These are phyloP conservation scores for Hirsutella rhossiliensis DNA, from an alignment of 2,329 filamentous ascomycete genomes.

Conservation along the genomic window DNA sequence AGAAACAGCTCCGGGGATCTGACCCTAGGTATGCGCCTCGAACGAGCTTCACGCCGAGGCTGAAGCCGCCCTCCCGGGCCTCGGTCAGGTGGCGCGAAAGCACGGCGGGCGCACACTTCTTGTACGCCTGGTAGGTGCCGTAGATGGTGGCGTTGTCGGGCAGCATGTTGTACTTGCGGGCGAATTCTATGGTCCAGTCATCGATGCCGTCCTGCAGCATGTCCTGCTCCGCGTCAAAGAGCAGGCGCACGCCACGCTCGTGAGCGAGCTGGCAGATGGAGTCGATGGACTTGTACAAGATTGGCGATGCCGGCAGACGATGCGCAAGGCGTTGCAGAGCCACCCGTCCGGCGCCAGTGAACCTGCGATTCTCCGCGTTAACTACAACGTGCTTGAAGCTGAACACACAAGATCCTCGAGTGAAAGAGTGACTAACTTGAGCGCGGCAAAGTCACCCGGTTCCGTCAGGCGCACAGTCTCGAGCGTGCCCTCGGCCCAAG, in stretches of 20 bases:
- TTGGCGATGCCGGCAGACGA: slow-evolving; percentile 47
- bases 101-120: slow-evolving; percentile 47
- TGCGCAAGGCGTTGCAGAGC: slow-evolving; percentile 56
- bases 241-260: slow-evolving; percentile 55
- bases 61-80: slow-evolving; percentile 49
- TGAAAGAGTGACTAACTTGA: slow-evolving; percentile 34
- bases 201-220: slow-evolving; percentile 70
- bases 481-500: slow-evolving; percentile 64
- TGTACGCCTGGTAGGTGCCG: slow-evolving; percentile 68
- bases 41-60: slow-evolving; percentile 63
- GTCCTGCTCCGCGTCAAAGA: slow-evolving; percentile 81
- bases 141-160: slow-evolving; percentile 60
- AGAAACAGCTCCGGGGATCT: slow-evolving; percentile 58
- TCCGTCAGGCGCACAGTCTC: slow-evolving; percentile 59
- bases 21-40: slow-evolving; percentile 62
- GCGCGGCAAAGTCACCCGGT: slow-evolving; percentile 49
- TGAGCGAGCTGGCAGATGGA: slow-evolving; percentile 63
- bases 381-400: neutral
- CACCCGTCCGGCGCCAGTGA: slow-evolving; percentile 70
- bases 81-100: slow-evolving; percentile 47
- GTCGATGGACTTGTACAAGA: slow-evolving; percentile 58
- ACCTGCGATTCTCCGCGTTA: slow-evolving; percentile 26
- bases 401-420: no score
- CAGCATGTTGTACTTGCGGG: slow-evolving; percentile 60
- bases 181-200: slow-evolving; percentile 65